These are phyloP conservation scores for Fusarium globosum DNA, from an alignment of 2,329 filamentous ascomycete genomes.

Conservation along the genomic window DNA sequence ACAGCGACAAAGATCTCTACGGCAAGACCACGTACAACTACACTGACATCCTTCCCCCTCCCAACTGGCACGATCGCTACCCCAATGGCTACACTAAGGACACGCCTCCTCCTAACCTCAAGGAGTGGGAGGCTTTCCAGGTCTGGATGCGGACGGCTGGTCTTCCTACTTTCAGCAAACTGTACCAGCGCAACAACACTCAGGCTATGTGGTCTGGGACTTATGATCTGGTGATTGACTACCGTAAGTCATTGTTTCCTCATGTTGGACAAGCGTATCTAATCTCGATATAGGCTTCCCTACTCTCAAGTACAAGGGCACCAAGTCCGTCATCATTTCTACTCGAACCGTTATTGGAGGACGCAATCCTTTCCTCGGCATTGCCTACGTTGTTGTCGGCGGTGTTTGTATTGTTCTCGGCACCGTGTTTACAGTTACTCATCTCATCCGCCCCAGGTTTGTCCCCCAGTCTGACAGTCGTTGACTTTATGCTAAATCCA, in stretches of 20 bases:
- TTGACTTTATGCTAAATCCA: background rate
- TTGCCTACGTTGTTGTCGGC: conserved; percentile 93
- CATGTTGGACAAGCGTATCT: background rate
- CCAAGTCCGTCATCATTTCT: conserved; percentile 89
- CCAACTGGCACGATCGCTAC: conserved; percentile 82
- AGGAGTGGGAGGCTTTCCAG: conserved; percentile 85
- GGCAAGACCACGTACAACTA: conserved; percentile 73
- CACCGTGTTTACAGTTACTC: conserved; percentile 86
- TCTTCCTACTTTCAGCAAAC: conserved; percentile 92
- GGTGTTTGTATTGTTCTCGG: conserved; percentile 93
- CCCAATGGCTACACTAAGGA: conserved; percentile 74
- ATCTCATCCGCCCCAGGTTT: conserved; percentile 90
- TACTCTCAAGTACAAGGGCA: conserved; percentile 81
- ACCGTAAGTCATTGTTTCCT: conserved; percentile 69
- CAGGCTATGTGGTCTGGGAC: conserved; percentile 73
- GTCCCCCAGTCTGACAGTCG: conserved; percentile 43
- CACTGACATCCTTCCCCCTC: conserved; percentile 79
- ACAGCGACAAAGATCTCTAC: conserved; percentile 84
- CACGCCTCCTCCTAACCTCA: conserved; percentile 76
- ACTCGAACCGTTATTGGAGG: conserved; percentile 94
- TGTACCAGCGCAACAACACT: conserved; percentile 84
- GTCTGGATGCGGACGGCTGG: conserved; percentile 99
- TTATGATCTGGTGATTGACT: conserved; percentile 81
- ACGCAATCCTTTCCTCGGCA: conserved; percentile 94
- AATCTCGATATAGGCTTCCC: conserved; percentile 74